Base-by-base conservation (phyloP, 2,329 filamentous ascomycete species). In the Aspergillus brunneoviolaceus region DNA sequence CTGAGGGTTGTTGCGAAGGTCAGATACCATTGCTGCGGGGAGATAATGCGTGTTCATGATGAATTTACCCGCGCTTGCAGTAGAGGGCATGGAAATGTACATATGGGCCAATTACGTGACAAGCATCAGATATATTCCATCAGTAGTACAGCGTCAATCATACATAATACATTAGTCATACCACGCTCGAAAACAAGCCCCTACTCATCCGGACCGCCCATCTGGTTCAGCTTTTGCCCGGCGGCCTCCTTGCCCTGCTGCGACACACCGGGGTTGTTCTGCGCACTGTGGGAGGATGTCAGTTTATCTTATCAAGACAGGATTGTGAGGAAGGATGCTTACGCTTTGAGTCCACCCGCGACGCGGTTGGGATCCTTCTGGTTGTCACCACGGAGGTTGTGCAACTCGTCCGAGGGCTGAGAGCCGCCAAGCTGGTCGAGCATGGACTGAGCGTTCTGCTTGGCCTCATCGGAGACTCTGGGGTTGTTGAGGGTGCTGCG, bases 401-500 rank as follows among this genome's bases (percentile, higher is more conserved):
- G 59, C 16, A 68, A 56, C 6, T 67, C 65, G 2, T 61, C 50
- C 27, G 59, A 59, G 1, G 61, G 56, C 51, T 66, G 45, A 5
- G 64, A 55, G 1, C 65, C 61, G 29, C 60, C 61, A 14, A 68
- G 53, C 29, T 60, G 42, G 29, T 66, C 60, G 16, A 68, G 59
- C 58, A 66, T 61, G 27, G 60, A 54, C 47, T 59, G 55, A 1
- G 66, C 65, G 21, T 68, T 62, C 23, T 67, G 42, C 33, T 68
- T 68, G 16, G 66, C 66, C 33, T 61, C 50, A 10, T 67, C 52
- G 2, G 66, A 68, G 33, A 60, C 58, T 25, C 60, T 56, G 51
- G 65, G 65, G 52, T 69, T 69, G 39, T 58, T 64, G 2, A 60
- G 57, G 27, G 61, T 65, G 42, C 65, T 67, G 29, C 12, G 10